Evolutionary conservation across 2,329 filamentous ascomycete genomes (phyloP).

Genomic region (Colletotrichum acutatum): DNA sequence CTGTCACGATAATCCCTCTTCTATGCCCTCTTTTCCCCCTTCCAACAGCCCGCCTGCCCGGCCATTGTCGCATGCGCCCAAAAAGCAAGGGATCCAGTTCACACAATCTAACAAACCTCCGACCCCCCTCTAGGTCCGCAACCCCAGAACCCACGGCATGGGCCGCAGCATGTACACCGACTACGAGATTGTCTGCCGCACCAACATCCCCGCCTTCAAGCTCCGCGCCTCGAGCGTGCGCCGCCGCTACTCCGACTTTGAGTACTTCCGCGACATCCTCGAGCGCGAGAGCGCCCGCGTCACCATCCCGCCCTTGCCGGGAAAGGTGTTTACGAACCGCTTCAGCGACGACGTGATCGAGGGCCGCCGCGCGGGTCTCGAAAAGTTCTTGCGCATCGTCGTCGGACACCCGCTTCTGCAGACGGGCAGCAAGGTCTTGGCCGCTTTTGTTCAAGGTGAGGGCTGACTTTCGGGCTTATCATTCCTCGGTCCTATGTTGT

Average conservation of each 20-base stretch:
- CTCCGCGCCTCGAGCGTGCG: conserved; percentile 88
- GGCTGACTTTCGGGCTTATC: conserved; percentile 42
- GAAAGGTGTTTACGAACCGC: conserved; percentile 97
- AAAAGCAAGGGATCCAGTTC: background rate
- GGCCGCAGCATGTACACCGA: conserved; percentile 98
- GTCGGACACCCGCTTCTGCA: conserved; percentile 96
- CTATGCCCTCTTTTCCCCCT: background rate
- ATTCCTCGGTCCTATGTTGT: background rate
- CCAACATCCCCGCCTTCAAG: conserved; percentile 99
- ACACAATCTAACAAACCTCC: conserved; percentile 1
- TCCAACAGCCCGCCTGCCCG: background rate
- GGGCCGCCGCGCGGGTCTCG: conserved; percentile 87
- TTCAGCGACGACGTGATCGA: conserved; percentile 99
- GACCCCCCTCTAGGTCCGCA: conserved; percentile 76
- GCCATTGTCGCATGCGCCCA: background rate
- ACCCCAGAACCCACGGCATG: conserved; percentile 93
- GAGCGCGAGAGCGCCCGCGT: conserved; percentile 95
- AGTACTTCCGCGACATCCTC: conserved; percentile 98
- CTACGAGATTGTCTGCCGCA: conserved; percentile 97
- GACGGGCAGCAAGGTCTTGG: conserved; percentile 96
- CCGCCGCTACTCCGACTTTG: conserved; percentile 96
- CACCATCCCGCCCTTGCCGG: conserved; percentile 93
- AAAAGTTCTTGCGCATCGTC: conserved; percentile 97
- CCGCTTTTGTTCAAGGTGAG: conserved; percentile 93
- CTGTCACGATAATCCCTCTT: background rate